Evolutionary conservation across 345 rosid species (phyloP), one percentile per base, ranked within the genome.

Genomic region (Capsella bursapastoris): DNA sequence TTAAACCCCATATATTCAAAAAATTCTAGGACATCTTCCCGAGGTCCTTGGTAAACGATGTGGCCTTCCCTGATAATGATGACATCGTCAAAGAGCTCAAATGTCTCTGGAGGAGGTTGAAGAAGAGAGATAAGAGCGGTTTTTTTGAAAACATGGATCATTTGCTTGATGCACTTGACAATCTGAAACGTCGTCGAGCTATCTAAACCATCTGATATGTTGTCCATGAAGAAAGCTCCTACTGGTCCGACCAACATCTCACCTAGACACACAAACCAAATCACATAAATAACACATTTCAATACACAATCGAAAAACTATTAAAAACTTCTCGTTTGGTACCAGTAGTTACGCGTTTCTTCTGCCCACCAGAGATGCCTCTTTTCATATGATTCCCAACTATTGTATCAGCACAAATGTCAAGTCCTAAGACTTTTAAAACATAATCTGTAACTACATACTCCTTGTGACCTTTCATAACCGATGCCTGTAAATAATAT

Each of bases 91-190:
- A 89, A 91, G 16, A 91, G 86, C 75, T 87, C 76, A 8, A 85
- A 91, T 49, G 95, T 91, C 73, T 89, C 97, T 0, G 90, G 92
- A 31, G 95, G 89, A 13, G 95, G 97, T 78, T 91, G 94, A 29
- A 91, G 95, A 56, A 91, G 97, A 43, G 97, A 89, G 49, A 91
- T 78, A 56, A 86, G 70, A 18, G 91, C 85, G 7, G 95, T 91
- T 78, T 84, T 88, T 40, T 84, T 62, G 31, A 86, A 73, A 61
- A 86, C 81, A 73, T 85, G 87, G 71, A 78, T 71, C 35, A 68
- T 80, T 52, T 91, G 92, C 81, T 77, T 84, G 51, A 91, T 75
- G 28, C 79, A 84, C 60, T 86, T 89, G 71, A 87, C 81, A 48
- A 91, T 86, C 64, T 87, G 88, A 68, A 57, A 89, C 15, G 92